Conservation (phyloP, 495 filamentous ascomycete genomes). For the Trichocladium uniseriatum region DNA sequence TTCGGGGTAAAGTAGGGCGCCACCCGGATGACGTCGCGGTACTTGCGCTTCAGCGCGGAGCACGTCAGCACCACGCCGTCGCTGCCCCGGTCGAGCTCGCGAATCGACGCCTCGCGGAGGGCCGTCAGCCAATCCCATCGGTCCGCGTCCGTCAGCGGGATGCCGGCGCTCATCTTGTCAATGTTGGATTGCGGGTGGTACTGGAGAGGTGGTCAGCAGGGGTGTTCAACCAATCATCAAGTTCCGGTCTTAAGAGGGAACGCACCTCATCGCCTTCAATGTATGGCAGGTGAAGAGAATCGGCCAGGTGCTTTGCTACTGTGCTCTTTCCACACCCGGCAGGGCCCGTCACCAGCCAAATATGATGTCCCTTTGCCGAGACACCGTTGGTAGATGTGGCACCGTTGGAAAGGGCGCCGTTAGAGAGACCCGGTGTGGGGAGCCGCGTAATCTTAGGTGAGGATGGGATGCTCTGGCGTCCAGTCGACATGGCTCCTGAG, state of each 20-base stretch:
- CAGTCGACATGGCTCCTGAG: conserved; percentile 23
- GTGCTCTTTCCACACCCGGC: conserved; percentile 96
- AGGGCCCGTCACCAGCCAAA: conserved; percentile 96
- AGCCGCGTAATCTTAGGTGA: conserved; percentile 28
- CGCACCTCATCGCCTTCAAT: conserved; percentile 95
- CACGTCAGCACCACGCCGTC: conserved; percentile 90
- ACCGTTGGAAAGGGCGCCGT: conserved; percentile 16
- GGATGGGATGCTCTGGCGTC: conserved; percentile 25
- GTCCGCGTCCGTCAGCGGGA: conserved; percentile 86
- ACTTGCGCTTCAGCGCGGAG: conserved; percentile 92
- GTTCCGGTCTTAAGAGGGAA: conserved; percentile 11
- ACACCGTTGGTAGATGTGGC: conserved; percentile 21
- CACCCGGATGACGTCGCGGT: conserved; percentile 91
- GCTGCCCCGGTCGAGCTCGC: conserved; percentile 46
- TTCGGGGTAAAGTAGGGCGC: conserved; percentile 69
- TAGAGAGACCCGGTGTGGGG: conserved; percentile 20
- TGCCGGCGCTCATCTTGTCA: conserved; percentile 84
- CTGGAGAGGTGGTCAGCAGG: conserved; percentile 48
- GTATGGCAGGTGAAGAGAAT: conserved; percentile 64
- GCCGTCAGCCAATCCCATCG: conserved; percentile 97
- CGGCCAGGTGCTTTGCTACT: conserved; percentile 68
- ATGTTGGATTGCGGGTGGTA: conserved; percentile 80
- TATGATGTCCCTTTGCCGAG: conserved; percentile 54
- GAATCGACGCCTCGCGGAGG: conserved; percentile 71
- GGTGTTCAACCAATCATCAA: no score